Evolutionary conservation across 805 yeast species (phyloP).

Genomic region (Candida germanica): DNA sequence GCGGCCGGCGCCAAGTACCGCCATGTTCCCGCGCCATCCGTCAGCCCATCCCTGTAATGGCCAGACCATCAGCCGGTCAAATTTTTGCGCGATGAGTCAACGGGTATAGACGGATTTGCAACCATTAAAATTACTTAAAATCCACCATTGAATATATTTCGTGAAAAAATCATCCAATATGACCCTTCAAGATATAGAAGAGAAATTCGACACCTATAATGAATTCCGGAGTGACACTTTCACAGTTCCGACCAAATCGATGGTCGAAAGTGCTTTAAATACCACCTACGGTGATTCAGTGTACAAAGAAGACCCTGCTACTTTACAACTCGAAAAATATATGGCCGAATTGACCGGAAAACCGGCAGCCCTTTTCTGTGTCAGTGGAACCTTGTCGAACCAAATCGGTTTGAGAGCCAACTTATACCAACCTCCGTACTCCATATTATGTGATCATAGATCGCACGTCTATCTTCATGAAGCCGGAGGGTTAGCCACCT

Average conservation of each 20-base stretch:
- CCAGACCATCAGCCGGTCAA: too few species aligned
- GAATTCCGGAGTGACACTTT: slow-evolving; percentile 69
- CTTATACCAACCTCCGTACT: slow-evolving; percentile 41
- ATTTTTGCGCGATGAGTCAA: slow-evolving; percentile 7
- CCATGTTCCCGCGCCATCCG: too few species aligned
- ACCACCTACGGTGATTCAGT: slow-evolving; percentile 43
- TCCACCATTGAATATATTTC: too few species aligned
- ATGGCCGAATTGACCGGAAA: slow-evolving; percentile 37
- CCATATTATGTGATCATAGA: slow-evolving; percentile 36
- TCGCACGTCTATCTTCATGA: slow-evolving; percentile 37
- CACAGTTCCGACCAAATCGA: slow-evolving; percentile 77
- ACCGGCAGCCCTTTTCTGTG: slow-evolving; percentile 39
- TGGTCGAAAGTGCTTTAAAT: slow-evolving; percentile 51
- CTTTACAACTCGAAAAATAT: slow-evolving; percentile 30
- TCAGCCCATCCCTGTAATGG: too few species aligned
- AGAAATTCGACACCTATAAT: slow-evolving; percentile 27
- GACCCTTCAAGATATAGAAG: slow-evolving; percentile 4
- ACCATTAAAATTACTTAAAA: background rate
- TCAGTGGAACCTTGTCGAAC: slow-evolving; percentile 41
- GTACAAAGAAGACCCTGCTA: slow-evolving; percentile 37
- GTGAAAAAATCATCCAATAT: too few species aligned
- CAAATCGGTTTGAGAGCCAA: slow-evolving; percentile 39
- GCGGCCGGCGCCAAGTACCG: too few species aligned
- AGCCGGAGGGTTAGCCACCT: slow-evolving; percentile 43
- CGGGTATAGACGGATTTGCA: slow-evolving; percentile 3